Conservation (phyloP, 2,329 filamentous ascomycete species). For the Ophiocordyceps sinensis region DNA sequence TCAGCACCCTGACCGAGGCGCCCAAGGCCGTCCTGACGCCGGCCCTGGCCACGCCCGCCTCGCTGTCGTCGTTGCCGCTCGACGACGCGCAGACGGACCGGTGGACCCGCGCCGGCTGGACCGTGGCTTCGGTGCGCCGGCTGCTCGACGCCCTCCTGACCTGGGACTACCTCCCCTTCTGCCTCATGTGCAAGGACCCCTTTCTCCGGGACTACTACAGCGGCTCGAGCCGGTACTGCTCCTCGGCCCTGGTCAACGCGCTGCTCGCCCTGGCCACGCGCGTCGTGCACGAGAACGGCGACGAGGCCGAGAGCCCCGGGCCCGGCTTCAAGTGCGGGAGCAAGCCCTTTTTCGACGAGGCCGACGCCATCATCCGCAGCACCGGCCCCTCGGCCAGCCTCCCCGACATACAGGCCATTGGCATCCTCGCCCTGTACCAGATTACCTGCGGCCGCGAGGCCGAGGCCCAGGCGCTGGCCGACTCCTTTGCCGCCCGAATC, state of each 20-base stretch:
- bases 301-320: background rate
- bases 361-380: background rate
- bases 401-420: constrained; percentile 5
- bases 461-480: constrained; percentile 2
- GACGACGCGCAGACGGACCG: background rate
- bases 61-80: background rate
- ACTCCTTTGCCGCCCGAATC: constrained; percentile 1
- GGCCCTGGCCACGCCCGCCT: background rate
- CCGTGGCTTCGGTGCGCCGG: constrained; percentile 1
- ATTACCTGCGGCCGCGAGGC: constrained; percentile 1
- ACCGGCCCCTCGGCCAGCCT: background rate
- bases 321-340: constrained; percentile 1
- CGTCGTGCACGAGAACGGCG: background rate
- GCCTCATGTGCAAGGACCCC: background rate
- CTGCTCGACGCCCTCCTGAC: constrained; percentile 2
- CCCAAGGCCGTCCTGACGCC: background rate
- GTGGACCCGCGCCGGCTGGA: constrained; percentile 1
- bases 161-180: constrained; percentile 5
- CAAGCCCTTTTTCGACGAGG: constrained; percentile 1
- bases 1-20: background rate
- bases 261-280: constrained; percentile 2
- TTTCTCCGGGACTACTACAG: constrained; percentile 1
- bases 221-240: constrained; percentile 4
- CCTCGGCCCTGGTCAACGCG: constrained; percentile 4
- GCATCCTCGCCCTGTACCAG: constrained; percentile 4